Base-by-base conservation (phyloP, 1,139 yeast genomes). In the Geotrichum cucujoidarum region DNA sequence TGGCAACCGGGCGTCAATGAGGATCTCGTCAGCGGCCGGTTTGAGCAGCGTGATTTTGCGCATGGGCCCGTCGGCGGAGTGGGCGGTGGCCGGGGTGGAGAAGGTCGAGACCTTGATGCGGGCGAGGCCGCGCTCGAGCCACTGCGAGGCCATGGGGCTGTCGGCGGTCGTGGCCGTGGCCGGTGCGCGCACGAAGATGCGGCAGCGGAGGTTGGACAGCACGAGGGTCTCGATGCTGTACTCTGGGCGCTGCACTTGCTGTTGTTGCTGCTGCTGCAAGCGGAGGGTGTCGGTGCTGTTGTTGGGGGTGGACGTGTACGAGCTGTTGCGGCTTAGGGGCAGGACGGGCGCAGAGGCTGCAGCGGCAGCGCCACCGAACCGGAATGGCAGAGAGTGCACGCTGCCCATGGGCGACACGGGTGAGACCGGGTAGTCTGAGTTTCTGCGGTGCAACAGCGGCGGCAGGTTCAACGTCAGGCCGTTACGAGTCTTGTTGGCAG, bases 201-300 rank as follows among this genome's bases (percentile, higher is more conserved):
- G 52, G 54, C 62, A 59, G 18, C 61, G 50, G 30, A 59, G 52
- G 37, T 60, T 55, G 37, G 57, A 56, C 34, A 59, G 46, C 37
- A 60, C 51, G 18, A 60, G 47, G 14, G n/a, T n/a, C 37, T n/a
- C 13, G 18, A 24, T 25, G 27, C 8, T 6, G 10, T 24, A 6
- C 8, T 6, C 6, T n/a, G n/a, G n/a, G n/a, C n/a, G n/a, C n/a
- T n/a, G n/a, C n/a, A n/a, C n/a, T n/a, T n/a, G n/a, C n/a, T n/a
- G n/a, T n/a, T n/a, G n/a, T n/a, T n/a, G n/a, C 8, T 6, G 6
- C 6, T 24, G 27, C 27, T 24, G 27, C 8, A 6, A 10, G 8
- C 10, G 6, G 10, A 24, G 27, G 8, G 27, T 24, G 27, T 24
- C 27, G 27, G 27, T 24, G 27, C 27, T 24, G 27, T 10, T 24